Evolutionary conservation across 805 yeast species (phyloP).

Genomic region (Teunomyces stri): DNA sequence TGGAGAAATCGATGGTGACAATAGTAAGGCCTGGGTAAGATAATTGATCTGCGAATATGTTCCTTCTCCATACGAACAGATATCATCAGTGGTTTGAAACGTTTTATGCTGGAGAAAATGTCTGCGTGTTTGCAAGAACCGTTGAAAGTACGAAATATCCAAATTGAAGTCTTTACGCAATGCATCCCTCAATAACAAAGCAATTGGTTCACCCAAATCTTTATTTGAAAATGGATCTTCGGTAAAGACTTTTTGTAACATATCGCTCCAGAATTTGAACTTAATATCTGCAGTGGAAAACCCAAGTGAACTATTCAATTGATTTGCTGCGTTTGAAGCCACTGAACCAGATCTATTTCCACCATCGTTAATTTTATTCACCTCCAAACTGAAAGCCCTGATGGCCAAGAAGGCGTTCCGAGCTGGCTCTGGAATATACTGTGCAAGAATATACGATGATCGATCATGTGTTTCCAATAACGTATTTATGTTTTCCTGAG

Average conservation of each 20-base stretch:
- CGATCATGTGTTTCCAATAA: constrained; percentile 51
- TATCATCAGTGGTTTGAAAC: constrained; percentile 49
- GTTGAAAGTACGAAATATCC: constrained; percentile 55
- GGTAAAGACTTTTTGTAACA: constrained; percentile 46
- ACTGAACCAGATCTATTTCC: constrained; percentile 20
- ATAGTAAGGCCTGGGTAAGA: constrained; percentile 54
- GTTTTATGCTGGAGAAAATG: constrained; percentile 48
- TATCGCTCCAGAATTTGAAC: constrained; percentile 73
- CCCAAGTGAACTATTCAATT: constrained; percentile 31
- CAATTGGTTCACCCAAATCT: constrained; percentile 61
- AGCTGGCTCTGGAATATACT: constrained; percentile 65
- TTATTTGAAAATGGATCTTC: constrained; percentile 27
- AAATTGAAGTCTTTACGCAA: constrained; percentile 48
- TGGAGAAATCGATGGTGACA: constrained; percentile 59
- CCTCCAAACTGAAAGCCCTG: constrained; percentile 63
- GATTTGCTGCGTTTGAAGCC: constrained; percentile 30
- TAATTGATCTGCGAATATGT: constrained; percentile 72
- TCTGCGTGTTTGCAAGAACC: constrained; percentile 57
- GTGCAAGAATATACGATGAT: constrained; percentile 62
- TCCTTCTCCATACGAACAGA: constrained; percentile 80
- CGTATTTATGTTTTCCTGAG: constrained; percentile 45
- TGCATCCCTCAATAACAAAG: constrained; percentile 54
- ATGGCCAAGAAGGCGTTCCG: constrained; percentile 63
- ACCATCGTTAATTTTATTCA: constrained; percentile 46
- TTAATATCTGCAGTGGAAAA: constrained; percentile 49